Evolutionary conservation across 495 filamentous ascomycete species (phyloP).

Genomic region (Penicillium chermesinum): DNA sequence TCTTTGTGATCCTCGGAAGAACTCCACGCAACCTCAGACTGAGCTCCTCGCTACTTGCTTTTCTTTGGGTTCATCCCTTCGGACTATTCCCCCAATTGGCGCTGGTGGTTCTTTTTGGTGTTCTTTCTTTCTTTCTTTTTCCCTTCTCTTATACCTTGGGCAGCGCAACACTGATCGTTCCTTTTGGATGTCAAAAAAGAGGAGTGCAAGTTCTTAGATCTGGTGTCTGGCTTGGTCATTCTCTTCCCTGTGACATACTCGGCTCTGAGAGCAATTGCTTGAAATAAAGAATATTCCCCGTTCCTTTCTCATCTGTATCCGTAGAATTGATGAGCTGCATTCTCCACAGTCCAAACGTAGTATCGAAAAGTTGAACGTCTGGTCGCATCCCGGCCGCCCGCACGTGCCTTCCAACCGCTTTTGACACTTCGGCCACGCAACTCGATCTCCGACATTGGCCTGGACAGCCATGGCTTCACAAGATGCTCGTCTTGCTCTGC

Average conservation of each 20-base stretch:
- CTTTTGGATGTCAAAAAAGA: conserved; percentile 15
- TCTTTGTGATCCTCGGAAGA: no score
- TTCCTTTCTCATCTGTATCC: neutral
- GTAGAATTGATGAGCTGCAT: neutral
- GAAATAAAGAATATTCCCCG: neutral
- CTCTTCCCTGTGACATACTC: conserved; percentile 18
- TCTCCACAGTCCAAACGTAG: neutral
- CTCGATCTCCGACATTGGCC: neutral
- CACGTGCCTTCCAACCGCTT: conserved; percentile 6
- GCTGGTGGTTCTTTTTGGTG: conserved; percentile 39
- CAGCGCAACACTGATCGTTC: conserved; percentile 25
- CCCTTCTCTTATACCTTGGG: neutral
- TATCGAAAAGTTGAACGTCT: neutral
- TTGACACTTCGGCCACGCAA: neutral
- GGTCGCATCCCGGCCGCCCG: conserved; percentile 5
- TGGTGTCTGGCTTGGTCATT: conserved; percentile 11
- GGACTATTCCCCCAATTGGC: conserved; percentile 21
- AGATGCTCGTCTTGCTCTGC: conserved; percentile 21
- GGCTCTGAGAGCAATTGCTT: conserved; percentile 23
- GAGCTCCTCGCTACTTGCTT: conserved; percentile 9
- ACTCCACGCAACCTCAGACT: no score
- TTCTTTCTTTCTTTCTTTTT: conserved; percentile 25
- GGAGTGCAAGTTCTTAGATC: conserved; percentile 21
- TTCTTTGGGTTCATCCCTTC: conserved; percentile 14
- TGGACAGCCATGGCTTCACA: conserved; percentile 19